A percentile compares a stretch with the other conserved stretches of the same genome.
Evolutionary conservation across 2,329 filamentous ascomycete genomes (phyloP).

Genomic region (Microsporum canis): DNA sequence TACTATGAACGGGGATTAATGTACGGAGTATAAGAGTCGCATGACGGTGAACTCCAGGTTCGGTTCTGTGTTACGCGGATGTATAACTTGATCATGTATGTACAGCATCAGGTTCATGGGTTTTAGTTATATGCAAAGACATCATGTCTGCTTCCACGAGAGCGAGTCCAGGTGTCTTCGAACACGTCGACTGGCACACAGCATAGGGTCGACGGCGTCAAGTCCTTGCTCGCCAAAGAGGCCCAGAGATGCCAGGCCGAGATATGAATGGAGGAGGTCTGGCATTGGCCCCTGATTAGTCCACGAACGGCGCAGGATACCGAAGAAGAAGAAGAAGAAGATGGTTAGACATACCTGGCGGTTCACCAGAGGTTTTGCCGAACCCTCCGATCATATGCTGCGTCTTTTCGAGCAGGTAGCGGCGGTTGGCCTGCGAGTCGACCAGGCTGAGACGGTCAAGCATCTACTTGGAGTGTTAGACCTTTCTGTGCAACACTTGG

Average conservation of each 20-base stretch:
- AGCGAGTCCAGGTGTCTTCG: slow-evolving; percentile 31
- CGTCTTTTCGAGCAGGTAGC: slow-evolving; percentile 72
- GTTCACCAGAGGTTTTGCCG: slow-evolving; percentile 56
- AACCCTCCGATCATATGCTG: slow-evolving; percentile 80
- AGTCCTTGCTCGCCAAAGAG: slow-evolving; percentile 60
- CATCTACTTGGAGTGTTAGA: slow-evolving; percentile 36
- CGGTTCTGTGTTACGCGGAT: background rate
- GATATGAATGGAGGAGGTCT: slow-evolving; percentile 78
- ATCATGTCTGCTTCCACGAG: slow-evolving; percentile 25
- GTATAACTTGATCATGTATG: background rate
- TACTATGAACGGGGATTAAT: background rate
- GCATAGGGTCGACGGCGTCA: slow-evolving; percentile 57
- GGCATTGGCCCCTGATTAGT: slow-evolving; percentile 10
- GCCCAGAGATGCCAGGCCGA: slow-evolving; percentile 70
- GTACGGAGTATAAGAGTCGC: background rate
- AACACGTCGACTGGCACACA: slow-evolving; percentile 57
- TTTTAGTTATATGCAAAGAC: too few species aligned
- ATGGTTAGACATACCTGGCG: slow-evolving; percentile 45
- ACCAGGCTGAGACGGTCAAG: slow-evolving; percentile 49
- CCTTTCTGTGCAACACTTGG: slow-evolving; percentile 8
- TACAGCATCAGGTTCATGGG: too few species aligned
- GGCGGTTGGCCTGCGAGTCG: slow-evolving; percentile 49
- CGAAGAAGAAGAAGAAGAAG: slow-evolving; percentile 36
- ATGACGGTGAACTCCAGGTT: background rate
- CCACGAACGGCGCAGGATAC: slow-evolving; percentile 16